Evolutionary conservation across 805 yeast species (phyloP).

Genomic region (Kodamaea leandrae): DNA sequence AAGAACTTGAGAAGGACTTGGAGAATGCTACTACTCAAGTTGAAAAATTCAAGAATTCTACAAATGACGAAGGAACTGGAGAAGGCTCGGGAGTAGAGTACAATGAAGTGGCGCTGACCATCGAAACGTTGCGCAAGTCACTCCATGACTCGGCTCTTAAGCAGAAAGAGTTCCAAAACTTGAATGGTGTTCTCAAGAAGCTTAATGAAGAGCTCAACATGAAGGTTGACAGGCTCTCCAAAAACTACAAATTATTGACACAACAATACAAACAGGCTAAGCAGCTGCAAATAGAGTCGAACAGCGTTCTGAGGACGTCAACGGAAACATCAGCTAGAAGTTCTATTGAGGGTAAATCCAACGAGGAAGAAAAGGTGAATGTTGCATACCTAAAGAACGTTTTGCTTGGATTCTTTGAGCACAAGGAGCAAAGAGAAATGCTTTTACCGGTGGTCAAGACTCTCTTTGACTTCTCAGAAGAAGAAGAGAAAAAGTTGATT

Average conservation of each 20-base stretch:
- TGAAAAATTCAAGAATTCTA: slow-evolving; percentile 4
- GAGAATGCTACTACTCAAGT: slow-evolving; percentile 19
- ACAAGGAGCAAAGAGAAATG: slow-evolving; percentile 84
- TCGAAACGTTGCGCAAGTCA: slow-evolving; percentile 50
- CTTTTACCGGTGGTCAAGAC: slow-evolving; percentile 83
- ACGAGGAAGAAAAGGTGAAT: slow-evolving; percentile 35
- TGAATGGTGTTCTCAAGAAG: slow-evolving; percentile 53
- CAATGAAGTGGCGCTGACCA: slow-evolving; percentile 28
- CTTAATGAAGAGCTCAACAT: slow-evolving; percentile 65
- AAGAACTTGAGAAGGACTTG: slow-evolving; percentile 34
- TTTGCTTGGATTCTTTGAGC: slow-evolving; percentile 85
- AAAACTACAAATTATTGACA: slow-evolving; percentile 63
- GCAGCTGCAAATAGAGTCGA: slow-evolving; percentile 29
- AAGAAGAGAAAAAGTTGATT: slow-evolving; percentile 73
- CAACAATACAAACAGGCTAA: slow-evolving; percentile 47
- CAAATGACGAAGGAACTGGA: background rate
- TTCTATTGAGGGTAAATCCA: slow-evolving; percentile 14
- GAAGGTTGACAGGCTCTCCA: slow-evolving; percentile 66
- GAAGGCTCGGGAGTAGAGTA: slow-evolving; percentile 9
- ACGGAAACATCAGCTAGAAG: slow-evolving; percentile 8
- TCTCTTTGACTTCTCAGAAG: slow-evolving; percentile 61
- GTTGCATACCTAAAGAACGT: slow-evolving; percentile 86
- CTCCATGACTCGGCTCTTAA: slow-evolving; percentile 50
- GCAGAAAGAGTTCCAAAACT: slow-evolving; percentile 52
- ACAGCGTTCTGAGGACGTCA: slow-evolving; percentile 16